Evolutionary conservation across 495 filamentous ascomycete species (phyloP).

Genomic region (Trichoderma reesei): DNA sequence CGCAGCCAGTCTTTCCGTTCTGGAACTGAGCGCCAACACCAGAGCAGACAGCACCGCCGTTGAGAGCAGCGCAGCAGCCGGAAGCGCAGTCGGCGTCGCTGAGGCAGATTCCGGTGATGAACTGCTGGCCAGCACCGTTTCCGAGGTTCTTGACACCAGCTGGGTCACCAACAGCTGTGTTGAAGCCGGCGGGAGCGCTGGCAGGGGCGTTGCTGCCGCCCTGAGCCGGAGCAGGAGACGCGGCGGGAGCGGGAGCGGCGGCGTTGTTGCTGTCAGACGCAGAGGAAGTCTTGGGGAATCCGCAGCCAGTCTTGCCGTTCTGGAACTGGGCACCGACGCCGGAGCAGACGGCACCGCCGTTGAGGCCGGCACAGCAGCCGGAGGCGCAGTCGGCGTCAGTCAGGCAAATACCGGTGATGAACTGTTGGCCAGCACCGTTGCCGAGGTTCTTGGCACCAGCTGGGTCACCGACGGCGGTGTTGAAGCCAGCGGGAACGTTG

Average conservation of each 20-base stretch:
- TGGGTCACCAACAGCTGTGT: slow-evolving; percentile 16
- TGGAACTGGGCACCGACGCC: slow-evolving; percentile 29
- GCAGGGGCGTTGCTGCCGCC: slow-evolving; percentile 6
- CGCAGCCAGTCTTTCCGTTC: slow-evolving; percentile 39
- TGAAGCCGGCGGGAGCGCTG: slow-evolving; percentile 11
- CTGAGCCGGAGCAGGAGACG: slow-evolving; percentile 15
- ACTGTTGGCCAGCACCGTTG: slow-evolving; percentile 24
- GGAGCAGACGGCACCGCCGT: slow-evolving; percentile 17
- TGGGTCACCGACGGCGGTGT: slow-evolving; percentile 16
- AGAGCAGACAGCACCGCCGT: slow-evolving; percentile 22
- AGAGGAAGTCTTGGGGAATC: slow-evolving; percentile 20
- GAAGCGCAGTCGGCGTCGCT: slow-evolving; percentile 31
- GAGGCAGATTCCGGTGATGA: slow-evolving; percentile 34
- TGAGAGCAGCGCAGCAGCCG: slow-evolving; percentile 31
- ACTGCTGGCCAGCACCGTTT: slow-evolving; percentile 24
- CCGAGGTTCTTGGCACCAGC: slow-evolving; percentile 27
- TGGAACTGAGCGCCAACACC: slow-evolving; percentile 29
- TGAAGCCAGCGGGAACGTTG: slow-evolving; percentile 1
- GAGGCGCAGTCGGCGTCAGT: slow-evolving; percentile 31
- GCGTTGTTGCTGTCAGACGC: slow-evolving; percentile 16
- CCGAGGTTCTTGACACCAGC: slow-evolving; percentile 27
- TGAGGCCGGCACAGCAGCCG: slow-evolving; percentile 31
- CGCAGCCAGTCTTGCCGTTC: slow-evolving; percentile 38
- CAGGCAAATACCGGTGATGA: slow-evolving; percentile 35
- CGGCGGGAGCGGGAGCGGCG: slow-evolving; percentile 24